A percentile compares a stretch with the other conserved stretches of the same genome.
Evolutionary conservation across 805 yeast species (phyloP).

Genomic region (Saccharomycopsis schoenii): DNA sequence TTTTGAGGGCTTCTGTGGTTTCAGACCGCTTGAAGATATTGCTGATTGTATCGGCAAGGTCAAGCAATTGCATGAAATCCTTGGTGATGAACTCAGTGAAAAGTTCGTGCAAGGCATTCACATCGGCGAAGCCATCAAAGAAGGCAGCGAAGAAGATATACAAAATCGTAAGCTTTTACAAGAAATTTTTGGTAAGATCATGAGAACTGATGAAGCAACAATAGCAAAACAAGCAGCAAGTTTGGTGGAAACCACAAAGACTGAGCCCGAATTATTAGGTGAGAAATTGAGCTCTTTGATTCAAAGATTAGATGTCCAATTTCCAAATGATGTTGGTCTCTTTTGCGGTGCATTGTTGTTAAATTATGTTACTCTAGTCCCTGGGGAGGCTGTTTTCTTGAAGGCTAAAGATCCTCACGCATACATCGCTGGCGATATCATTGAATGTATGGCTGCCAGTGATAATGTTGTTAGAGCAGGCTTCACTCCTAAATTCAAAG

Average conservation of each 20-base stretch:
- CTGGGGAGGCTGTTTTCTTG: conserved; percentile 95
- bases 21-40: conserved; percentile 79
- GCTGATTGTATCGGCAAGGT: conserved; percentile 56
- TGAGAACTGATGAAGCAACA: conserved; percentile 64
- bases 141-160: conserved; percentile 41
- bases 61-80: conserved; percentile 66
- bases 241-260: conserved; percentile 55
- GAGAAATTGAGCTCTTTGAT: conserved; percentile 60
- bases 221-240: conserved; percentile 49
- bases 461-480: conserved; percentile 98
- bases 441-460: conserved; percentile 99
- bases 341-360: conserved; percentile 92
- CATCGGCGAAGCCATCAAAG: conserved; percentile 26
- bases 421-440: conserved; percentile 91
- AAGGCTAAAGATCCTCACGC: conserved; percentile 98
- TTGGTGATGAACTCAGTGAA: conserved; percentile 39
- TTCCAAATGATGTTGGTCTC: conserved; percentile 88
- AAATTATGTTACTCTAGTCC: conserved; percentile 71
- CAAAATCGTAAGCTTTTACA: conserved; percentile 59
- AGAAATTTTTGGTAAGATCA: conserved; percentile 67
- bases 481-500: conserved; percentile 98
- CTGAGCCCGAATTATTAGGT: conserved; percentile 44
- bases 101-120: conserved; percentile 44
- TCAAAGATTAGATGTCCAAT: conserved; percentile 71
- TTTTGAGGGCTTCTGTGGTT: conserved; percentile 97